Percentiles rank a stretch among this genome's conserved stretches.
These are phyloP conservation scores for Coleophoma crateriformis DNA, from an alignment of 2,329 filamentous ascomycete genomes.

Conservation along the genomic window DNA sequence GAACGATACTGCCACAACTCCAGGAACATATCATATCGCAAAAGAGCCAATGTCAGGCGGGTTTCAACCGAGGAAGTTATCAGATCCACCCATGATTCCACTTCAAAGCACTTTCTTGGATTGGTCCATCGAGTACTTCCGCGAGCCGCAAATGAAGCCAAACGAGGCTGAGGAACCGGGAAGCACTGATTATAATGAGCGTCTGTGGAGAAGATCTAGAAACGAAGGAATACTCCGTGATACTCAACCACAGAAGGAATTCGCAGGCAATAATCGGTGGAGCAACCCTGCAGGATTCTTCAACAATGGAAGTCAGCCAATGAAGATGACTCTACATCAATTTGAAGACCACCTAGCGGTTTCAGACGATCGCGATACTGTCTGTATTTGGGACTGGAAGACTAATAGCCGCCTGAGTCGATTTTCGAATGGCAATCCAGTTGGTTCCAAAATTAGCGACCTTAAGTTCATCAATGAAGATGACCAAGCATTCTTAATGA, in stretches of 20 bases:
- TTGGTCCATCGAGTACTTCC: constrained; percentile 97
- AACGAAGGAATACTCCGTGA: constrained; percentile 91
- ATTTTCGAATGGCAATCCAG: constrained; percentile 92
- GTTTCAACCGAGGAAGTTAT: constrained; percentile 58
- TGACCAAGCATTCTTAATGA: constrained; percentile 90
- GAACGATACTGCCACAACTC: constrained; percentile 59
- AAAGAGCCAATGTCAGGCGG: constrained; percentile 74
- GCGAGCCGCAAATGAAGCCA: constrained; percentile 96
- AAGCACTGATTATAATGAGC: constrained; percentile 91
- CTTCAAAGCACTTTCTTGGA: constrained; percentile 81
- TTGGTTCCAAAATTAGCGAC: constrained; percentile 87
- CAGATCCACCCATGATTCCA: constrained; percentile 60
- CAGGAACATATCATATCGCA: constrained; percentile 69
- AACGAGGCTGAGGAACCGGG: constrained; percentile 95
- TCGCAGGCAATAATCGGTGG: constrained; percentile 82
- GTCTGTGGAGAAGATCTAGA: constrained; percentile 84
- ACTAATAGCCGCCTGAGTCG: constrained; percentile 67
- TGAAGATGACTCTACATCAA: constrained; percentile 94
- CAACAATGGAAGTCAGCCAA: constrained; percentile 83
- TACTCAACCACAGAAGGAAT: constrained; percentile 88
- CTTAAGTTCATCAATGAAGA: constrained; percentile 98
- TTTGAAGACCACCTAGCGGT: constrained; percentile 95
- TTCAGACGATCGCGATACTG: constrained; percentile 85
- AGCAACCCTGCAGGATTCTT: constrained; percentile 77
- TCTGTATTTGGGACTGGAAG: constrained; percentile 93